Conservation (phyloP, 2,329 filamentous ascomycete genomes). For the Trichoderma simmonsii region DNA sequence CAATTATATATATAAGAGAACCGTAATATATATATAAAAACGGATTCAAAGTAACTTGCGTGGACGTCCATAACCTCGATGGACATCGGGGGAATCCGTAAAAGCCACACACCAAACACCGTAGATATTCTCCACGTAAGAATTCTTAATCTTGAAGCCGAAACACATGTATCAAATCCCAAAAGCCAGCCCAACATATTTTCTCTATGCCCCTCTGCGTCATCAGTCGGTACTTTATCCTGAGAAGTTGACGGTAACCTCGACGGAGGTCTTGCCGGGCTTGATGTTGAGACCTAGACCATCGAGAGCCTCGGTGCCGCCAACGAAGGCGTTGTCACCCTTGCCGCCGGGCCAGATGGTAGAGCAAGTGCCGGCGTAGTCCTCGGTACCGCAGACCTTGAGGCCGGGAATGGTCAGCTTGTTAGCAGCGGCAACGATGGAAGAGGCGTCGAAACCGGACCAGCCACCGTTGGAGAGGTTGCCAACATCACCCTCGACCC, state of each 20-base stretch:
- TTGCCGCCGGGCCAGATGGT: constrained; percentile 36
- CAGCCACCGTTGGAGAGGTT: constrained; percentile 45
- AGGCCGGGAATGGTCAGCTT: constrained; percentile 35
- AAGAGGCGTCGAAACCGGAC: constrained; percentile 51
- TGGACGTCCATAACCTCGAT: constrained; percentile 10
- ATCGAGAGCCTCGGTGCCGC: constrained; percentile 36
- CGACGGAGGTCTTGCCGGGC: constrained; percentile 29
- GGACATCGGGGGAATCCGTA: constrained; percentile 12
- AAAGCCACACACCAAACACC: constrained; percentile 22
- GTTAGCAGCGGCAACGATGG: constrained; percentile 41
- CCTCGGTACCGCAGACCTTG: constrained; percentile 37
- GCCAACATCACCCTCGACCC: constrained; percentile 51
- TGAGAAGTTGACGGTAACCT: constrained; percentile 33
- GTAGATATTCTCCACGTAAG: constrained; percentile 11
- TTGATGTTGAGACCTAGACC: constrained; percentile 42
- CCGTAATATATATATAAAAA: constrained; percentile 19
- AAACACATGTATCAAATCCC: constrained; percentile 11
- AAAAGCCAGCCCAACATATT: constrained; percentile 7
- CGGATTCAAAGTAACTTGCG: constrained; percentile 12
- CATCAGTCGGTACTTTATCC: not conserved
- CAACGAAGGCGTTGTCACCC: constrained; percentile 39
- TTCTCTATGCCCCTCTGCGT: constrained; percentile 5
- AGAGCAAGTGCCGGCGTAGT: constrained; percentile 41
- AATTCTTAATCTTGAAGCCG: constrained; percentile 8
- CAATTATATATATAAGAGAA: constrained; percentile 16